These are phyloP conservation scores for Fonsecaea erecta DNA, from an alignment of 2,329 filamentous ascomycete genomes.

Conservation along the genomic window DNA sequence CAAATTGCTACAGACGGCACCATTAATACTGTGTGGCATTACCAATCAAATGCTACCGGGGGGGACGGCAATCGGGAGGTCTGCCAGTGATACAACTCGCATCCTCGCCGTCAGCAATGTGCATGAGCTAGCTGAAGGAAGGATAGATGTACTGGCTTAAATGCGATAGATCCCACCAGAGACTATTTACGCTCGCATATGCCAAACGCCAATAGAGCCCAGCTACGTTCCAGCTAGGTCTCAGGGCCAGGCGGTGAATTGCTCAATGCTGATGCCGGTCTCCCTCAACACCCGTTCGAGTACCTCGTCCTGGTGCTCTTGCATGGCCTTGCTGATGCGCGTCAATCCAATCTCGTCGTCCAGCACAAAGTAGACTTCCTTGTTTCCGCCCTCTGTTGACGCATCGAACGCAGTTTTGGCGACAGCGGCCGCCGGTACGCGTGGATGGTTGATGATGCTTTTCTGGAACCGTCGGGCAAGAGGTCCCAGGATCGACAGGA, in stretches of 20 bases:
- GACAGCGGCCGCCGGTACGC: conserved; percentile 11
- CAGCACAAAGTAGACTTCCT: conserved; percentile 16
- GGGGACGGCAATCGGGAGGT: not conserved
- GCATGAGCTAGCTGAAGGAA: too few species aligned
- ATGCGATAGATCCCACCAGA: not conserved
- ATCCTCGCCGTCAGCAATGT: not conserved
- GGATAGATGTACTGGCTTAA: not conserved
- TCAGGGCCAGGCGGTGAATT: not conserved
- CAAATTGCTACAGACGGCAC: too few species aligned
- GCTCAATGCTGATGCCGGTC: not conserved
- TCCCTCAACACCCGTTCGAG: conserved; percentile 9
- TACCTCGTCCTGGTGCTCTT: conserved; percentile 5
- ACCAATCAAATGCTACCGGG: too few species aligned
- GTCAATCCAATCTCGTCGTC: conserved; percentile 8
- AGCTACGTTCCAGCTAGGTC: not conserved
- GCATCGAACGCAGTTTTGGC: conserved; percentile 13
- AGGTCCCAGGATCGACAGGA: conserved; percentile 6
- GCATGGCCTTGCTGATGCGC: conserved; percentile 9
- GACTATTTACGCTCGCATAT: not conserved
- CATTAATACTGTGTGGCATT: too few species aligned
- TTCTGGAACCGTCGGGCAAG: conserved; percentile 6
- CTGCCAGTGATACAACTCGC: not conserved
- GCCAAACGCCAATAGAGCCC: too few species aligned
- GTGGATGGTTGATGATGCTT: conserved; percentile 13
- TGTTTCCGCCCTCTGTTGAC: not conserved